Base-by-base conservation (phyloP, 2,329 filamentous ascomycete genomes). In the Aspergillus sp. region DNA sequence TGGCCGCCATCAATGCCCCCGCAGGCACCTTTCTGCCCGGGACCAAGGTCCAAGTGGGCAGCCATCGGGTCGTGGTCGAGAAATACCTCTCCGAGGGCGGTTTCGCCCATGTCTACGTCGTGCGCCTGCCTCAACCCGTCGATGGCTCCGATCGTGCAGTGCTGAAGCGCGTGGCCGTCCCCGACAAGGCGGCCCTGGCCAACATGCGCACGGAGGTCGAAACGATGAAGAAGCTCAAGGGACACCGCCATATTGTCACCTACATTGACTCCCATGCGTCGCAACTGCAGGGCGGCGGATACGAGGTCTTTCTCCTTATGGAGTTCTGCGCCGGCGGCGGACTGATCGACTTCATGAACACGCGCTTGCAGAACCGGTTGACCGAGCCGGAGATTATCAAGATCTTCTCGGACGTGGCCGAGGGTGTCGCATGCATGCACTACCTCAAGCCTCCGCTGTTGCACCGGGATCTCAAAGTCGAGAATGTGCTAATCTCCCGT, bases 301-400 rank as follows among this genome's bases (percentile, higher is more conserved):
- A 97, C 76, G 95, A 99, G 81, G 95, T 99, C 60, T 99, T 99
- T 72, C 78, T 99, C 72, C 88, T 99, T 66, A 99, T 99, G 95
- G 95, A 99, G 76, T 97, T 89, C 78, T 99, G 95, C 80, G 88
- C 90, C 71, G 95, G 95, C 54, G 95, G 95, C 65, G 94, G 95
- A 38, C 80, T 99, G 74, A 99, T 99, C 75, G 95, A 99, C 80
- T 99, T 98, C 76, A 99, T 99, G 95, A 99, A 99, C 79, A 99
- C 95, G 38, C 87, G 95, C 56, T 81, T 99, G 70, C 95, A 99
- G 79, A 93, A 99, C 76, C 90, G 95, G 54, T 83, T 99, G 77
- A 99, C 94, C 38, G 95, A 99, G 80, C 94, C 95, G 53, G 95
- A 99, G 82, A 97, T 99, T 69, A 82, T 99, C 70, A 90, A 93